Conservation (phyloP, 2,329 filamentous ascomycete genomes). For the Hymenoscyphus salicellus region DNA sequence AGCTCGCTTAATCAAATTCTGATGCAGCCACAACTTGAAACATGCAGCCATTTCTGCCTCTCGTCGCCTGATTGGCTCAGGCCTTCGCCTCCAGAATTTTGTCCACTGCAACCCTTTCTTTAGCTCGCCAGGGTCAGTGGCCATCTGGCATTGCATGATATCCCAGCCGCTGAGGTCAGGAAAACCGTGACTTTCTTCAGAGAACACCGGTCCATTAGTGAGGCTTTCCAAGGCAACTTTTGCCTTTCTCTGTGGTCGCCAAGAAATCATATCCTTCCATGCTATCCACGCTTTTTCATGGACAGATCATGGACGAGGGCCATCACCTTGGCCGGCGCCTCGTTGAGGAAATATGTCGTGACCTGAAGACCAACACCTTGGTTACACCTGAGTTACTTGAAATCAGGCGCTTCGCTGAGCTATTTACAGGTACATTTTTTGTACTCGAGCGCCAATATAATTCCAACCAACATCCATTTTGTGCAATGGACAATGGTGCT, state of each 20-base stretch:
- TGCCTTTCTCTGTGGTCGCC: background rate
- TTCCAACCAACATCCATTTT: background rate
- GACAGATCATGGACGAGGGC: background rate
- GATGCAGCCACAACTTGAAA: conserved; percentile 9
- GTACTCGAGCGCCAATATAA: conserved; percentile 7
- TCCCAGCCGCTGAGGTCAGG: conserved; percentile 9
- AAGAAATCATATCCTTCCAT: background rate
- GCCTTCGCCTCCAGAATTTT: background rate
- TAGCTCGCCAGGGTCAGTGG: background rate
- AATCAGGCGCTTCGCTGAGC: conserved; percentile 9
- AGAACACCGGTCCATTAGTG: background rate
- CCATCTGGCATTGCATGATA: conserved; percentile 3
- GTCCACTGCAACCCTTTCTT: background rate
- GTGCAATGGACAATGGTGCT: no score
- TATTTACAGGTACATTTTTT: conserved; percentile 9
- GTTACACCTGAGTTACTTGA: conserved; percentile 9
- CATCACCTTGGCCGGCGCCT: conserved; percentile 10
- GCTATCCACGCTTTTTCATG: background rate
- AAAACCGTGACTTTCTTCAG: background rate
- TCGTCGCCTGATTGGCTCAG: conserved; percentile 1
- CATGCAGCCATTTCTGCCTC: background rate
- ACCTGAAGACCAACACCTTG: conserved; percentile 6
- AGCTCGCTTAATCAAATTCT: conserved; percentile 8
- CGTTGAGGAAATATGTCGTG: conserved; percentile 9
- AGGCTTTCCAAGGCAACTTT: background rate